Evolutionary conservation across 1,284 basidiomycete species (phyloP), one percentile per base, ranked within the genome.

Genomic region (Ustilago cynodontis): DNA sequence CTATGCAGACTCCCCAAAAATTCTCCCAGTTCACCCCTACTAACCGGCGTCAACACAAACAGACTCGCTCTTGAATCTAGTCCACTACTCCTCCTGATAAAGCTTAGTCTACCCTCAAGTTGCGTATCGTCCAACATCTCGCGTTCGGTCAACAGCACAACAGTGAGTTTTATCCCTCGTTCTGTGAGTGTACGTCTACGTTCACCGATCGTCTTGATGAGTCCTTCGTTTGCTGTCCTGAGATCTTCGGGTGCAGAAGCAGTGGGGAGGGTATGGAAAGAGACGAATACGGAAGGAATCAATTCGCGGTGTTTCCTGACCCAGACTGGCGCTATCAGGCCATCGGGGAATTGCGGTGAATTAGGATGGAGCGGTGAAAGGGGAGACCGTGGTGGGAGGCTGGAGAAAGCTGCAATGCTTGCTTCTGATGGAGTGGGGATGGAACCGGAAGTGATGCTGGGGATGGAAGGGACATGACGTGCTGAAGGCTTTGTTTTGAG

Each of bases 261-360:
- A 1, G 67, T 51, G 5, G 61, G 60, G 9, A 98, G 88, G 55
- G 92, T 90, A 69, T 93, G 88, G 85, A 98, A 96, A 54, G 95
- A 88, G 6, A 98, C 93, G 86, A 98, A 97, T 0, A 98, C 94
- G 18, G 93, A 91, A 0, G 96, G 95, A 0, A 98, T 88, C 35
- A 96, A 90, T 9, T 94, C 91, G 0, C 93, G 93, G 82, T 98
- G 95, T 87, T 98, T 99, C 52, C 95, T 90, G 18, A 98, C 91
- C 96, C 96, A 99, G 80, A 98, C 94, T 0, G 95, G 96, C 1
- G 95, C 94, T 65, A 99, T 93, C 54, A 99, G 88, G 0, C 96
- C 96, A 85, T 99, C 96, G 0, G 96, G 96, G 85, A 94, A 90
- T 16, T 97, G 88, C 0, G 96, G 95, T 0, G 94, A 95, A 1